Base-by-base conservation (phyloP, 2,329 filamentous ascomycete species). In the Purpureocillium lavendulum region DNA sequence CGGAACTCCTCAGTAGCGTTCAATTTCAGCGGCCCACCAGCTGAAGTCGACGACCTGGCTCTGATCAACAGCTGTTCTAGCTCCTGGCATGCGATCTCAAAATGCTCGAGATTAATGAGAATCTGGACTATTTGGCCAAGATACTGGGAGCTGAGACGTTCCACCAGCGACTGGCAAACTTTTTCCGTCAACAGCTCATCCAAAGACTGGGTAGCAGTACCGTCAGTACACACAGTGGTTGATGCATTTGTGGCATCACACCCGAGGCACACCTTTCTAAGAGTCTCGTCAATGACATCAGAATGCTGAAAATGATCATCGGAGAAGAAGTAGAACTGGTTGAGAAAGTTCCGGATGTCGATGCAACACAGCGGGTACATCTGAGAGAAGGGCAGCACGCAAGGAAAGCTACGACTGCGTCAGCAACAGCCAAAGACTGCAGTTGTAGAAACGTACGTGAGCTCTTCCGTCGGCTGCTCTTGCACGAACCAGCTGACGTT, bases 311-410 rank as follows among this genome's bases (percentile, higher is more conserved):
- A 97, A 57, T 97, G 88, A 54, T 97, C 89, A 53, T 94, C 89
- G 8, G 87, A 88, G 64, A 97, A 98, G 61, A 94, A 89, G 61
- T 97, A 97, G 54, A 98, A 97, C 56, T 97, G 89, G 59, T 96
- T 96, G 43, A 97, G 70, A 60, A 98, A 97, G 60, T 96, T 96
- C 31, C 90, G 80, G 52, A 98, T 96, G 55, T 97, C 88, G 57
- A 97, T 97, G 67, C 92, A 98, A 64, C 92, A 96, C 26, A 97
- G 73, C 1, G 92, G 90, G 57, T 98, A 98, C 92, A 98, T 98
- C 53, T 97, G 89, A 11, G 89, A 96, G 60, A 98, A 98, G 1
- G 92, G 94, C 2, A 98, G 70, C n/a, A 96, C 87, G 51, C 84
- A 94, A 5, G 92, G 94, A 58, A 95, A 95, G 11, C 85, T 89